These are phyloP conservation scores for Microbotryomycetes sp. DNA, from an alignment of 1,284 basidiomycete genomes.

Conservation along the genomic window DNA sequence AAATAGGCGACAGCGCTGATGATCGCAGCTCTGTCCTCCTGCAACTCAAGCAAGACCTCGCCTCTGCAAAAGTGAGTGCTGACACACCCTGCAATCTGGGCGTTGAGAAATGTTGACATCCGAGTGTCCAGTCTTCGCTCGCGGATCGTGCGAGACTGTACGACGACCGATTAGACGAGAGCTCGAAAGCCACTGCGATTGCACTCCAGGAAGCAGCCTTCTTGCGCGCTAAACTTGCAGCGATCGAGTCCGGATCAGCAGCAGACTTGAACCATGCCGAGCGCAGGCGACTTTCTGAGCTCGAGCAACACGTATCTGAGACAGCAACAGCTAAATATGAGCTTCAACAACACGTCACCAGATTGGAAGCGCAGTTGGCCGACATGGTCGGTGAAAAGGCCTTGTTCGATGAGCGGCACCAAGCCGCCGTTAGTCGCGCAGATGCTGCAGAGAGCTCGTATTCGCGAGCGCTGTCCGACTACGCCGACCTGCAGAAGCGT, in stretches of 20 bases:
- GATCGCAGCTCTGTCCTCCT: slow-evolving; percentile 51
- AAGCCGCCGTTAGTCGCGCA: slow-evolving; percentile 72
- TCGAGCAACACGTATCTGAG: slow-evolving; percentile 72
- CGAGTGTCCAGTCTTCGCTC: slow-evolving; percentile 53
- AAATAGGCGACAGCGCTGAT: slow-evolving; percentile 36
- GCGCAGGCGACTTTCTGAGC: slow-evolving; percentile 65
- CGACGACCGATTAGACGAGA: slow-evolving; percentile 70
- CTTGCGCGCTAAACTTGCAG: slow-evolving; percentile 86
- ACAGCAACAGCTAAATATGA: slow-evolving; percentile 62
- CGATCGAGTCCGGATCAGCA: slow-evolving; percentile 65
- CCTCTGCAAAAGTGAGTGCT: slow-evolving; percentile 68
- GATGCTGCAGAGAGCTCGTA: slow-evolving; percentile 76
- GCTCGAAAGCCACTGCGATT: slow-evolving; percentile 66
- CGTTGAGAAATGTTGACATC: slow-evolving; percentile 14
- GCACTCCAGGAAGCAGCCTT: slow-evolving; percentile 93
- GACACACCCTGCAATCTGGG: background rate
- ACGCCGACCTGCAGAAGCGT: slow-evolving; percentile 64
- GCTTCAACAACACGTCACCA: slow-evolving; percentile 66
- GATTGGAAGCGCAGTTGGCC: slow-evolving; percentile 47
- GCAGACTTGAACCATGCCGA: slow-evolving; percentile 66
- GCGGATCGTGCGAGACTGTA: slow-evolving; percentile 65
- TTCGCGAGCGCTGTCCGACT: slow-evolving; percentile 58
- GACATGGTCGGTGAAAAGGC: slow-evolving; percentile 46
- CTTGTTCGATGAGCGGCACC: slow-evolving; percentile 69
- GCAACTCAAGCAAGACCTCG: slow-evolving; percentile 81